Percentiles rank a stretch among this genome's conserved stretches.
Conservation (phyloP, 768 basidiomycete genomes). For the Astraeus odoratus region DNA sequence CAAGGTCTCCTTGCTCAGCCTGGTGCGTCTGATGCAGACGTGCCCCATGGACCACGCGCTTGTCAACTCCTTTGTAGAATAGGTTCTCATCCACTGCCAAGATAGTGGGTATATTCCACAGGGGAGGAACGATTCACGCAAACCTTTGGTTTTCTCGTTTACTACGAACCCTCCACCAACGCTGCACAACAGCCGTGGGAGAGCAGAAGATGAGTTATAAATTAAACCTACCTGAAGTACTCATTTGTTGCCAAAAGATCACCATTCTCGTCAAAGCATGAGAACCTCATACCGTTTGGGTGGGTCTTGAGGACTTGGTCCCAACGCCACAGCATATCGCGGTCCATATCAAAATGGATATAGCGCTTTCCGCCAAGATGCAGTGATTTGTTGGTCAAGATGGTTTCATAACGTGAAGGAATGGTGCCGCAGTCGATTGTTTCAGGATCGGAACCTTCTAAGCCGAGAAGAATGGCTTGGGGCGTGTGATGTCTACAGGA, state of each 20-base stretch:
- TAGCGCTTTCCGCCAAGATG: constrained; percentile 64
- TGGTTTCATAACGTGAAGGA: constrained; percentile 63
- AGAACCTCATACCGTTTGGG: constrained; percentile 92
- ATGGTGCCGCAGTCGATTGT: constrained; percentile 87
- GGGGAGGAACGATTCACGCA: not conserved
- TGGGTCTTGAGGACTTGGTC: constrained; percentile 85
- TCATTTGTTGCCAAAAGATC: constrained; percentile 89
- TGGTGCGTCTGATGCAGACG: constrained; percentile 63
- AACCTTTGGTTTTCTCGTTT: constrained; percentile 88
- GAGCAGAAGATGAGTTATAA: not conserved
- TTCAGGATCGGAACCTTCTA: constrained; percentile 90
- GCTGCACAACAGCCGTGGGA: constrained; percentile 25
- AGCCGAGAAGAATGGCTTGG: constrained; percentile 76
- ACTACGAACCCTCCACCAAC: constrained; percentile 95
- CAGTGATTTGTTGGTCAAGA: constrained; percentile 58
- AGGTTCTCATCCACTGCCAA: constrained; percentile 79
- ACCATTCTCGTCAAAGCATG: constrained; percentile 74
- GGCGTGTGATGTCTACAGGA: constrained; percentile 71
- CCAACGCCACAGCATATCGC: constrained; percentile 91
- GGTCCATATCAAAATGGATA: constrained; percentile 83
- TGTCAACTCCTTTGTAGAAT: constrained; percentile 90
- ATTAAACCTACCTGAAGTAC: constrained; percentile 60
- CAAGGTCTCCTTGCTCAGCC: constrained; percentile 22
- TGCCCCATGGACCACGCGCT: constrained; percentile 70
- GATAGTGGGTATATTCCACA: constrained; percentile 3